Evolutionary conservation across 2,329 filamentous ascomycete species (phyloP).

Genomic region (Cladophialophora carrionii): DNA sequence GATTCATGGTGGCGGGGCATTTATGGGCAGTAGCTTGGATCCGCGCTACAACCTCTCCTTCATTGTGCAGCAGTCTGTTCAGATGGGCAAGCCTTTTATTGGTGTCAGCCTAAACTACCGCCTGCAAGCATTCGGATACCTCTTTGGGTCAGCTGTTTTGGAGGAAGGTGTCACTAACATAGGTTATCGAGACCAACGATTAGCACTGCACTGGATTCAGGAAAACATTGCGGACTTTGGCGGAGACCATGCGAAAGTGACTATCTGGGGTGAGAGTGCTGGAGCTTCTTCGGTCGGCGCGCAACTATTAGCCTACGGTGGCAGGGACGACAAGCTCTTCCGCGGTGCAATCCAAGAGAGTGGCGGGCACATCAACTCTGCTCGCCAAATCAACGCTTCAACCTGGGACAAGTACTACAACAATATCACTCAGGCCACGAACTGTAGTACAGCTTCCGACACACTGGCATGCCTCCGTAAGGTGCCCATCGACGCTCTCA

Average conservation of each 20-base stretch:
- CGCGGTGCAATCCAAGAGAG: constrained; percentile 57
- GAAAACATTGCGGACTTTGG: constrained; percentile 46
- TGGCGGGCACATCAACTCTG: constrained; percentile 45
- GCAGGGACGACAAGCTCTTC: constrained; percentile 60
- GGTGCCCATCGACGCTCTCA: constrained; percentile 62
- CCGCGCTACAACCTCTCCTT: constrained; percentile 66
- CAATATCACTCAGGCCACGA: constrained; percentile 61
- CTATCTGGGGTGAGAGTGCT: constrained; percentile 46
- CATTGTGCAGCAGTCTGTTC: constrained; percentile 59
- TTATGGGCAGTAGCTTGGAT: constrained; percentile 55
- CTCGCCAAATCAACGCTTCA: constrained; percentile 11
- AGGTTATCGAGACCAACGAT: constrained; percentile 53
- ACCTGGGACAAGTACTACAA: constrained; percentile 55
- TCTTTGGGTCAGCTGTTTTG: constrained; percentile 46
- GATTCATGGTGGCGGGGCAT: constrained; percentile 61
- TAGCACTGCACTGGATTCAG: constrained; percentile 47
- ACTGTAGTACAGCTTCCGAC: constrained; percentile 61
- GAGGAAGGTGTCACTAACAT: constrained; percentile 55
- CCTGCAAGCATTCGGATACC: constrained; percentile 57
- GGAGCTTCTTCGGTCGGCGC: constrained; percentile 42
- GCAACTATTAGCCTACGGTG: constrained; percentile 59
- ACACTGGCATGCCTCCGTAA: constrained; percentile 68
- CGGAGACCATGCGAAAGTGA: constrained; percentile 45
- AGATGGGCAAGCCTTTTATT: constrained; percentile 58
- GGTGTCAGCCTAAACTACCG: constrained; percentile 61